Evolutionary conservation across 768 basidiomycete genomes (phyloP).

Genomic region (Podaxis pistillaris): DNA sequence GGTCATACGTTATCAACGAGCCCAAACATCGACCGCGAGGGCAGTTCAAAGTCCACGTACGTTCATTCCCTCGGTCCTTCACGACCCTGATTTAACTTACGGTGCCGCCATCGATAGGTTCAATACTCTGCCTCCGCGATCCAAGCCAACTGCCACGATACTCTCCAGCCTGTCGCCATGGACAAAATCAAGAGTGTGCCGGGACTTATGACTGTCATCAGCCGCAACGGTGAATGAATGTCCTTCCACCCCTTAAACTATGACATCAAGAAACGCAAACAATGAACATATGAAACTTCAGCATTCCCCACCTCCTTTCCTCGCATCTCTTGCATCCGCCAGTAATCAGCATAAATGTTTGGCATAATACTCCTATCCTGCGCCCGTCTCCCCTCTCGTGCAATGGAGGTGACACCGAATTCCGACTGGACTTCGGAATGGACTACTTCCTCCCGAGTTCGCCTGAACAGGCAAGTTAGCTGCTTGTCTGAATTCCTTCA

Average conservation of each 20-base stretch:
- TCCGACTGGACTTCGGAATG: neutral
- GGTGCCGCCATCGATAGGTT: slow-evolving; percentile 39
- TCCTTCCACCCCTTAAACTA: neutral
- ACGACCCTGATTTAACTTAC: slow-evolving; percentile 1
- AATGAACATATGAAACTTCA: neutral
- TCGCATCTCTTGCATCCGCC: neutral
- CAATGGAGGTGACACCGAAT: neutral
- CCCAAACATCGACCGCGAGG: slow-evolving; percentile 49
- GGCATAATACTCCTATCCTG: neutral
- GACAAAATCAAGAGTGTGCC: slow-evolving; percentile 60
- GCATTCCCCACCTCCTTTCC: neutral
- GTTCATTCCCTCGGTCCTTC: slow-evolving; percentile 19
- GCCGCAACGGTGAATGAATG: slow-evolving; percentile 32
- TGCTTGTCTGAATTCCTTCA: neutral
- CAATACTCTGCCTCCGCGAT: slow-evolving; percentile 61
- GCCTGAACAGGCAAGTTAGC: neutral
- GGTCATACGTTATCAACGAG: slow-evolving; percentile 59
- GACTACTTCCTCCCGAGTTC: neutral
- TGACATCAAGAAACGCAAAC: slow-evolving; percentile 2
- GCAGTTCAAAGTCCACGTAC: slow-evolving; percentile 60
- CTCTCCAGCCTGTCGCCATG: slow-evolving; percentile 60
- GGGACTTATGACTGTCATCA: slow-evolving; percentile 73
- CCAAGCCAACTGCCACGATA: slow-evolving; percentile 49
- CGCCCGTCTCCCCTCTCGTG: neutral
- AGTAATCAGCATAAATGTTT: neutral